These are phyloP conservation scores for Boechera divaricarpa DNA, from an alignment of 345 rosid genomes.

Conservation along the genomic window DNA sequence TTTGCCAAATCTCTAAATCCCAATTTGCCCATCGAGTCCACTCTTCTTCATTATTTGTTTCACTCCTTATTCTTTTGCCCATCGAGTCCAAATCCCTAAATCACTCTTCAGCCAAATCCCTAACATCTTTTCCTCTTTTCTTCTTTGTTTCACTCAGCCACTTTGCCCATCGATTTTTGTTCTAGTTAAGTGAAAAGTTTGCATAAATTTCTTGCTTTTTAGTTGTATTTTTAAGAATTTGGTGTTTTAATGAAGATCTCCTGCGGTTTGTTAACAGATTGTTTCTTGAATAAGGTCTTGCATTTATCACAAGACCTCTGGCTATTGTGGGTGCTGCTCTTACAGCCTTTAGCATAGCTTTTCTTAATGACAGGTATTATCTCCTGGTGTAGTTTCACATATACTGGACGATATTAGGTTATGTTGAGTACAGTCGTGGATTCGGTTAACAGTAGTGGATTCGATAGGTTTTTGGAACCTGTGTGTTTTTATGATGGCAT, in stretches of 20 bases:
- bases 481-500: not conserved
- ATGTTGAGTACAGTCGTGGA: not conserved
- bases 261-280: not conserved
- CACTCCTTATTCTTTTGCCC: no score
- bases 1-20: no score
- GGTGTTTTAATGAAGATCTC: conserved; percentile 1
- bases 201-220: not conserved
- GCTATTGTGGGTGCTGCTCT: conserved; percentile 45
- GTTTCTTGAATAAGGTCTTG: conserved; percentile 34
- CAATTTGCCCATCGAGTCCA: no score
- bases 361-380: conserved; percentile 45
- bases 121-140: no score
- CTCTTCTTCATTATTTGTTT: no score
- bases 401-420: not conserved
- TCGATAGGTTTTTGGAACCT: not conserved
- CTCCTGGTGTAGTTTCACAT: not conserved
- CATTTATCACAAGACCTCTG: conserved; percentile 44
- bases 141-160: no score
- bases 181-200: conserved; percentile 36
- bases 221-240: conserved; percentile 14
- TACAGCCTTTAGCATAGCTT: conserved; percentile 46
- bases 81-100: no score
- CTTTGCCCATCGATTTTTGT: conserved; percentile 20
- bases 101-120: no score
- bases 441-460: not conserved